phyloP scores from a whole-genome alignment of 352 stramenopile species.

The Globisporangium yorkense region DNA sequence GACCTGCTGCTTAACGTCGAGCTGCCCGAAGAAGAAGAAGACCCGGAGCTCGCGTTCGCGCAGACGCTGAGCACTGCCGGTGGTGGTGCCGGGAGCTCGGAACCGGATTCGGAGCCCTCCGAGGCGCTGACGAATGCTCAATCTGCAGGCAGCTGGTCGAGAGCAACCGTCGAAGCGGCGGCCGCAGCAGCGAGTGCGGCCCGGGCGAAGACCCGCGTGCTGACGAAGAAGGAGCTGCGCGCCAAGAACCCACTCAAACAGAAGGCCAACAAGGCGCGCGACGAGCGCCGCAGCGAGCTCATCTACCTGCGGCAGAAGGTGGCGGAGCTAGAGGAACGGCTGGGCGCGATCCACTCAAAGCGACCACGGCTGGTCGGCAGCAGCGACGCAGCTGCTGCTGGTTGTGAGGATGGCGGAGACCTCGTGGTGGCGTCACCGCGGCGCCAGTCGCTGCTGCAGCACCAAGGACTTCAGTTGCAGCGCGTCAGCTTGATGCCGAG shows the following conservation, averaged over 20 bases:
- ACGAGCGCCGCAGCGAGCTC: conserved; percentile 30
- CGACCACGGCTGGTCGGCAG: background rate
- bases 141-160: too few relatives aligned
- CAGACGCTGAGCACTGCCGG: too few relatives aligned
- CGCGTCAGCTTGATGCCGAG: background rate
- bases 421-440: background rate
- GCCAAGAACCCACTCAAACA: background rate
- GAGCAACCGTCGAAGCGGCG: too few relatives aligned
- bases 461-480: background rate
- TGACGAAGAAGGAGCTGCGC: background rate
- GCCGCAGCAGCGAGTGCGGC: too few relatives aligned
- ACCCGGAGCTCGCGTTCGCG: too few relatives aligned
- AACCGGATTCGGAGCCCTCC: too few relatives aligned
- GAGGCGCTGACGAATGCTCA: too few relatives aligned
- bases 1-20: too few relatives aligned
- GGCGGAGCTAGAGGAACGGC: conserved; percentile 21
- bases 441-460: too few relatives aligned
- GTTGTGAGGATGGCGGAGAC: background rate
- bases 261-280: conserved; percentile 24
- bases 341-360: background rate
- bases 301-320: conserved; percentile 28
- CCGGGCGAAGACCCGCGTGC: background rate
- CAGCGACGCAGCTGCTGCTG: too few relatives aligned
- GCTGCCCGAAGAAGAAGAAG: too few relatives aligned
- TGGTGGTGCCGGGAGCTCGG: too few relatives aligned